phyloP scores from a whole-genome alignment of 345 rosid species.

The Trapa bicornis region DNA sequence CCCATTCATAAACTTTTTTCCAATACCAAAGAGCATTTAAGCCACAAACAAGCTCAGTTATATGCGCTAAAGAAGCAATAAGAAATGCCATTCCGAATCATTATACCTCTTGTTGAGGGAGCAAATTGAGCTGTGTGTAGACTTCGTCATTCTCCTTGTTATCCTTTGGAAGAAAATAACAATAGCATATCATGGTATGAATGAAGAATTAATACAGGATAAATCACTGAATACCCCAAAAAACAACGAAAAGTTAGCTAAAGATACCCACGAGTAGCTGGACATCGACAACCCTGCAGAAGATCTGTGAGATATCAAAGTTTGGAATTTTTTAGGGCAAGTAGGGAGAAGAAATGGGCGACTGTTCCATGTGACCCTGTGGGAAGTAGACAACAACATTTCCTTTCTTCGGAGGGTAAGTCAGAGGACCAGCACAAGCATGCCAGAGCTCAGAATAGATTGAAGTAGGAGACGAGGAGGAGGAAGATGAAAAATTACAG shows the following conservation, averaged over 20 bases:
- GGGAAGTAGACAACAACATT: slow-evolving; percentile 73
- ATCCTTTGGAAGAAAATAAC: slow-evolving; percentile 37
- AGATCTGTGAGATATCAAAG: slow-evolving; percentile 59
- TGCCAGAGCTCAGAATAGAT: slow-evolving; percentile 80
- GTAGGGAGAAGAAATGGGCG: slow-evolving; percentile 21
- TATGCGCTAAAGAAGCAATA: slow-evolving; percentile 19
- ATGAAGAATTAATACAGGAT: background rate
- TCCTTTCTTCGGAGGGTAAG: slow-evolving; percentile 66
- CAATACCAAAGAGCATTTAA: background rate
- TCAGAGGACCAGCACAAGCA: slow-evolving; percentile 89
- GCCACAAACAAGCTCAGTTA: too few relatives aligned
- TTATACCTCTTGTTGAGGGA: slow-evolving; percentile 61
- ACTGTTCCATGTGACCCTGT: slow-evolving; percentile 75
- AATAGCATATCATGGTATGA: background rate
- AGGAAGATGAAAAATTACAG: slow-evolving; percentile 13
- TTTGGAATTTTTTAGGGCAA: slow-evolving; percentile 58
- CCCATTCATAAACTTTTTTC: background rate
- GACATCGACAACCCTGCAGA: slow-evolving; percentile 87
- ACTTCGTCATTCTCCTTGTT: slow-evolving; percentile 93
- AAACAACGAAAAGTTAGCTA: background rate
- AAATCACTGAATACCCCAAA: too few relatives aligned
- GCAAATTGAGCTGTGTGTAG: slow-evolving; percentile 73
- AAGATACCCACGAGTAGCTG: slow-evolving; percentile 55
- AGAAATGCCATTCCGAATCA: slow-evolving; percentile 4
- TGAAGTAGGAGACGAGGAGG: slow-evolving; percentile 38